Conservation (phyloP, 768 basidiomycete species). For the Trametes cingulata region DNA sequence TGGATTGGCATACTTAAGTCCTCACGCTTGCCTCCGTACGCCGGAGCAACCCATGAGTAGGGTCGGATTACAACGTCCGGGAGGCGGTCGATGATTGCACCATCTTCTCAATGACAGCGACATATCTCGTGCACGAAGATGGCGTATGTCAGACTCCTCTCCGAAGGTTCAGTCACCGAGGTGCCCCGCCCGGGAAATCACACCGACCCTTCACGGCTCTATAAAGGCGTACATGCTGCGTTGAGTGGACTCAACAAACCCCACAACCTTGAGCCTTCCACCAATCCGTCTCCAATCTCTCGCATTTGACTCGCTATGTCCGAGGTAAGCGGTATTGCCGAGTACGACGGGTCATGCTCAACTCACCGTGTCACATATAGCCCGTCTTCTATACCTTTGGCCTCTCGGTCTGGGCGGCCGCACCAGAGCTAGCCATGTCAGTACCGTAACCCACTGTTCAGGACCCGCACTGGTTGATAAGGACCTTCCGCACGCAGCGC, state of each 20-base stretch:
- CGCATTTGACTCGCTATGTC: slow-evolving; percentile 21
- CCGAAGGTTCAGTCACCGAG: not conserved
- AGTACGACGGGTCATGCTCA: not conserved
- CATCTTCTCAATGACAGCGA: not conserved
- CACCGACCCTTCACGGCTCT: not conserved
- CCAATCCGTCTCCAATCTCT: not conserved
- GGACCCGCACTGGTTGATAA: not conserved
- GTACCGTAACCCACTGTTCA: slow-evolving; percentile 12
- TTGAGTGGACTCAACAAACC: not conserved
- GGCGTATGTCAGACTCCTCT: not conserved
- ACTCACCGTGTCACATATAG: not conserved
- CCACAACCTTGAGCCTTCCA: not conserved
- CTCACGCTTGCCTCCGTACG: not conserved
- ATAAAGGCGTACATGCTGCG: not conserved
- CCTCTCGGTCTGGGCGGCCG: slow-evolving; percentile 43
- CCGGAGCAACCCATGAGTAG: not conserved
- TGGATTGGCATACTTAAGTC: too few relatives aligned
- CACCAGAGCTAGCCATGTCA: slow-evolving; percentile 44
- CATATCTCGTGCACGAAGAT: slow-evolving; percentile 3
- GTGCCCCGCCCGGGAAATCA: not conserved
- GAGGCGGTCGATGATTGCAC: not conserved
- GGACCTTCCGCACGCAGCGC: slow-evolving; percentile 33
- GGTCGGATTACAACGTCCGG: not conserved
- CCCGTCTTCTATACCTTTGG: slow-evolving; percentile 38
- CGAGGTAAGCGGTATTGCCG: slow-evolving; percentile 13